These are phyloP conservation scores for Phytophthora meadii DNA, from an alignment of 352 stramenopile genomes.

Conservation along the genomic window DNA sequence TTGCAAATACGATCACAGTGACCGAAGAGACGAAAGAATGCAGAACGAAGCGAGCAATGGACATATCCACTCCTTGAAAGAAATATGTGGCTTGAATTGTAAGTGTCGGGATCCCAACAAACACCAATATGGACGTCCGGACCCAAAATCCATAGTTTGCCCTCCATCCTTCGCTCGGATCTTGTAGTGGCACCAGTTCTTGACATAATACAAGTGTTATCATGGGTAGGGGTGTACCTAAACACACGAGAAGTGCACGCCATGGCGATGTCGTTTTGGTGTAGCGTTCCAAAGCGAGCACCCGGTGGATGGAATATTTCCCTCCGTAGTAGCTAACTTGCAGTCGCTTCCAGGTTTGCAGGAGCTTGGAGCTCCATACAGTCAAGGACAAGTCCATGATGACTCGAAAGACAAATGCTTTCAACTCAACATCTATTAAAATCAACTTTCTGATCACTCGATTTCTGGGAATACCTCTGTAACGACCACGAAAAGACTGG, in stretches of 20 bases:
- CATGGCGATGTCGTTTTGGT: neutral
- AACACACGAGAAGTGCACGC: neutral
- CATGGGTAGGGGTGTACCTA: conserved; percentile 2
- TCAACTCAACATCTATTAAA: neutral
- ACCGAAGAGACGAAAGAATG: conserved; percentile 1
- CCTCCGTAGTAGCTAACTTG: conserved; percentile 1
- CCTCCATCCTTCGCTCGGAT: conserved; percentile 1
- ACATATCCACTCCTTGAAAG: neutral
- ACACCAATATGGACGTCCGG: conserved; percentile 1
- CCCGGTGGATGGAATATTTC: conserved; percentile 1
- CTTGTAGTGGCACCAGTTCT: conserved; percentile 4
- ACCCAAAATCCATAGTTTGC: conserved; percentile 5
- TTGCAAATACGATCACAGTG: neutral
- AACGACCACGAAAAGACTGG: neutral
- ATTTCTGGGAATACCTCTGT: too few relatives aligned
- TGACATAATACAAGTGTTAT: neutral
- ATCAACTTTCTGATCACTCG: neutral
- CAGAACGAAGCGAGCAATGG: neutral
- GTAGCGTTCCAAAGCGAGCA: neutral
- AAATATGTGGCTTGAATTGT: conserved; percentile 3
- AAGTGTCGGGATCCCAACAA: conserved; percentile 2
- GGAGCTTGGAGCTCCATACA: conserved; percentile 1
- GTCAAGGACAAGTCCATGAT: neutral
- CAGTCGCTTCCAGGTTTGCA: neutral
- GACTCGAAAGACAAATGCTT: neutral